These are phyloP conservation scores for Pichia norvegensis DNA, from an alignment of 1,139 yeast species.

Conservation along the genomic window DNA sequence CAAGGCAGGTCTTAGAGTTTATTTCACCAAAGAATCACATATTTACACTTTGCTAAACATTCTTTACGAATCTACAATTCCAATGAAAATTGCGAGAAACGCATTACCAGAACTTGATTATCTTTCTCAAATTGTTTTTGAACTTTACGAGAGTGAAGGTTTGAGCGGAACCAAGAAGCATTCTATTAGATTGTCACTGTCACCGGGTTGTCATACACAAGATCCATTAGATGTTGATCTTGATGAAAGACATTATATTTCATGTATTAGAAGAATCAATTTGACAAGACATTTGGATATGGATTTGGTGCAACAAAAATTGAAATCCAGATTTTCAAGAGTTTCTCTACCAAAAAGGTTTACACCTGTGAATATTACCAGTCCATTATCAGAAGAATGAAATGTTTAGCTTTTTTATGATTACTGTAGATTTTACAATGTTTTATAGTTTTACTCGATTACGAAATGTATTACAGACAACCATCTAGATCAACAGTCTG, in stretches of 20 bases:
- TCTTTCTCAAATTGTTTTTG: conserved; percentile 89
- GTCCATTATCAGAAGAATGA: conserved; percentile 29
- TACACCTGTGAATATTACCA: conserved; percentile 80
- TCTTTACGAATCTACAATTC: conserved; percentile 87
- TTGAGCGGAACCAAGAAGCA: conserved; percentile 67
- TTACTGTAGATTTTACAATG: not conserved
- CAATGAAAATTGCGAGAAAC: conserved; percentile 88
- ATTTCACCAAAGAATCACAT: conserved; percentile 95
- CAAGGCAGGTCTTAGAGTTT: conserved; percentile 76
- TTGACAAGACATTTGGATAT: conserved; percentile 90
- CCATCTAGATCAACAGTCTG: conserved; percentile 12
- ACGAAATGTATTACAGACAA: conserved; percentile 11
- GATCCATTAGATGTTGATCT: conserved; percentile 95
- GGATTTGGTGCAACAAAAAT: conserved; percentile 77
- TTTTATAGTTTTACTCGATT: not conserved
- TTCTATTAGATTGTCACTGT: conserved; percentile 76
- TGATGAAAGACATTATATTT: conserved; percentile 93
- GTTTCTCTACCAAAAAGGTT: conserved; percentile 87
- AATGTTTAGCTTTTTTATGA: not conserved
- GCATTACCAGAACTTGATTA: conserved; percentile 96
- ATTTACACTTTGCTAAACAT: conserved; percentile 89
- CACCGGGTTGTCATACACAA: conserved; percentile 98
- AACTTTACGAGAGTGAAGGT: conserved; percentile 70
- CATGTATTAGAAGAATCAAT: conserved; percentile 86
- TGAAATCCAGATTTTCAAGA: conserved; percentile 75